phyloP scores from a whole-genome alignment of 1,139 yeast genomes.

The Hansenula lynferdii region DNA sequence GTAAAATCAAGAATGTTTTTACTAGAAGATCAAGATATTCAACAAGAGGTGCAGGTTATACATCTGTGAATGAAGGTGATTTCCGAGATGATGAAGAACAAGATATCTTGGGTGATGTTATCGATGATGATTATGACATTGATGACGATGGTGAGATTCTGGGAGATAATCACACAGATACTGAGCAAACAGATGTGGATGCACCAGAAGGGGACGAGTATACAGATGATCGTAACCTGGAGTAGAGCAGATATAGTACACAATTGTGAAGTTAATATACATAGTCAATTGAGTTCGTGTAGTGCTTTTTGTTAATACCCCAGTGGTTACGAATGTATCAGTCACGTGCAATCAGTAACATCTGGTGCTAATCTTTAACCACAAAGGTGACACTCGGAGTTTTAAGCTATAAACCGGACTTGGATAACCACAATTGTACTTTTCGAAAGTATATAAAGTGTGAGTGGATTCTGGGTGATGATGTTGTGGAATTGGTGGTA shows the following conservation, averaged over 20 bases:
- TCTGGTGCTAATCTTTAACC: no score
- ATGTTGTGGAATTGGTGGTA: no score
- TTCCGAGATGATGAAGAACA: constrained; percentile 17
- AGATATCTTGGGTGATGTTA: constrained; percentile 17
- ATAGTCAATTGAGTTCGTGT: constrained; percentile 11
- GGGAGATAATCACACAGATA: constrained; percentile 5
- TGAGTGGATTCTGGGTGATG: no score
- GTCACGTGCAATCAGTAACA: no score
- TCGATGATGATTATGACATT: constrained; percentile 19
- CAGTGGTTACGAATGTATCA: no score
- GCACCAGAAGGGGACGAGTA: constrained; percentile 4
- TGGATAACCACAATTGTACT: constrained; percentile 3
- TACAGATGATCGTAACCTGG: constrained; percentile 12
- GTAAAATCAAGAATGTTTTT: constrained; percentile 23
- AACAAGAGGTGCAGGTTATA: constrained; percentile 18
- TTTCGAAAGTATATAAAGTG: neutral
- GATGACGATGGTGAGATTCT: constrained; percentile 17
- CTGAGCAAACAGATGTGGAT: constrained; percentile 2
- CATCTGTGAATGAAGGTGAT: constrained; percentile 12
- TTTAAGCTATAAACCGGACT: constrained; percentile 1
- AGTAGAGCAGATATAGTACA: neutral
- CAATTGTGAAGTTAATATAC: neutral
- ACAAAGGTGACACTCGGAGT: constrained; percentile 1
- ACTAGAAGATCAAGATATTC: constrained; percentile 15
- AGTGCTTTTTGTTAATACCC: no score